Conservation (phyloP, 2,329 filamentous ascomycete genomes). For the Talaromyces islandicus region DNA sequence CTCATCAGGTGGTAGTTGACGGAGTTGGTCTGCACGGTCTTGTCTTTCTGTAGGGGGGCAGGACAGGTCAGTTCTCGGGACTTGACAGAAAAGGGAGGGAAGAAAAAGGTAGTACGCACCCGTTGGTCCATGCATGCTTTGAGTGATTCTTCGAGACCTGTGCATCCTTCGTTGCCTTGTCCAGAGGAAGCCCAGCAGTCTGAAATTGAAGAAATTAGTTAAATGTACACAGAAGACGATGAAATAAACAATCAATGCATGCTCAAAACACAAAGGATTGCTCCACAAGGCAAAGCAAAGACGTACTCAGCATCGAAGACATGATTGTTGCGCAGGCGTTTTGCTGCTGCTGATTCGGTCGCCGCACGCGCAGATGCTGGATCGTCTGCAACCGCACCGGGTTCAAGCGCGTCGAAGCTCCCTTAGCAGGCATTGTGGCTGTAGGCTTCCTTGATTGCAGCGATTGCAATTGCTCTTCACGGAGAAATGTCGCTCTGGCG, state of each 20-base stretch:
- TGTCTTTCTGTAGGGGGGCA: conserved; percentile 44
- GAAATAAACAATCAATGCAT: conserved; percentile 1
- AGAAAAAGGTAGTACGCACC: conserved; percentile 41
- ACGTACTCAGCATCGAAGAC: conserved; percentile 60
- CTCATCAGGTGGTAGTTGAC: conserved; percentile 90
- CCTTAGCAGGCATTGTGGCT: conserved; percentile 37
- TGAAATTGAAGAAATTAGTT: conserved; percentile 14
- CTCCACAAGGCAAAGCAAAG: conserved; percentile 16
- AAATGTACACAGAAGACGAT: not conserved
- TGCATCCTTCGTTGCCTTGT: conserved; percentile 50
- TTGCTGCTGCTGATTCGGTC: conserved; percentile 55
- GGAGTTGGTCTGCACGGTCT: conserved; percentile 59
- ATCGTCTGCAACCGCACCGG: conserved; percentile 43
- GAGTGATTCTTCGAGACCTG: conserved; percentile 55
- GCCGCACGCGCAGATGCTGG: conserved; percentile 55
- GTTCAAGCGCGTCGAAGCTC: conserved; percentile 38
- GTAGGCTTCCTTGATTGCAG: not conserved
- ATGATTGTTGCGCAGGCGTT: conserved; percentile 63
- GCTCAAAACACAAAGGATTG: not conserved
- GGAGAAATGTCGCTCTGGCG: not conserved
- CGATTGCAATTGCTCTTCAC: not conserved
- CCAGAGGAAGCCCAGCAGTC: conserved; percentile 45
- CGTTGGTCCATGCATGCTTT: conserved; percentile 74
- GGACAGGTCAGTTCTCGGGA: not conserved
- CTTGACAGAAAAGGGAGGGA: not conserved